A percentile compares a stretch with the other conserved stretches of the same genome.
These are phyloP conservation scores for Dioszegia crocea DNA, from an alignment of 768 basidiomycete species.

Conservation along the genomic window DNA sequence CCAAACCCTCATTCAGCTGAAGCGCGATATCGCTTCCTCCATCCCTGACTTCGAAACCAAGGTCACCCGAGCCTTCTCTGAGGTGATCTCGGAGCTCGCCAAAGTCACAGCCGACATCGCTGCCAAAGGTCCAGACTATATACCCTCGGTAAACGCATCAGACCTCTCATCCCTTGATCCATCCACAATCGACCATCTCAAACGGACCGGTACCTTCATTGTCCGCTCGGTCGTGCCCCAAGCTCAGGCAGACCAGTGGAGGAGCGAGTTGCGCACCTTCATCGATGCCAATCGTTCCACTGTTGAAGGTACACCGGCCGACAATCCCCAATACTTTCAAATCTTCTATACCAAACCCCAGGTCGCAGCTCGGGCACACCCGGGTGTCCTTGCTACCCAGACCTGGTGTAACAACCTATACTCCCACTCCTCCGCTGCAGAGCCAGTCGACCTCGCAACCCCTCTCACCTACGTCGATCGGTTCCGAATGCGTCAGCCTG, in stretches of 20 bases:
- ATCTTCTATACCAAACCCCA: slow-evolving; percentile 58
- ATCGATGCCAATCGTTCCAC: slow-evolving; percentile 58
- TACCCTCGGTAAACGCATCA: slow-evolving; percentile 62
- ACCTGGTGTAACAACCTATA: slow-evolving; percentile 67
- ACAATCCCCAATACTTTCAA: slow-evolving; percentile 69
- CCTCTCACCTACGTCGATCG: slow-evolving; percentile 44
- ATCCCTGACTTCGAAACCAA: slow-evolving; percentile 25
- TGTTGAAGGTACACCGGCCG: slow-evolving; percentile 54
- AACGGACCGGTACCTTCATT: slow-evolving; percentile 59
- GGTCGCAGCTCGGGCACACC: slow-evolving; percentile 51
- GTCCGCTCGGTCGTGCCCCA: slow-evolving; percentile 62
- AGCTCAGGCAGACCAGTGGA: slow-evolving; percentile 60
- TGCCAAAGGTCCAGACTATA: slow-evolving; percentile 56
- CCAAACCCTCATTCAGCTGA: slow-evolving; percentile 20
- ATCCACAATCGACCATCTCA: slow-evolving; percentile 57
- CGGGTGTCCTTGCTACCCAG: slow-evolving; percentile 53
- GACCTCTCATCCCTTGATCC: slow-evolving; percentile 55
- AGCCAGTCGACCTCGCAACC: slow-evolving; percentile 46
- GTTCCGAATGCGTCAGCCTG: slow-evolving; percentile 48
- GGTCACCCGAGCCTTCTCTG: slow-evolving; percentile 59
- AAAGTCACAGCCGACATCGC: slow-evolving; percentile 54
- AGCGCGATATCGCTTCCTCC: slow-evolving; percentile 13
- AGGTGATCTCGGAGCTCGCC: slow-evolving; percentile 58
- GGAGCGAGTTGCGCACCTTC: slow-evolving; percentile 58
- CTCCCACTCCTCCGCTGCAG: slow-evolving; percentile 37